Percentiles rank a stretch among this genome's conserved stretches.
Evolutionary conservation across 1,284 basidiomycete genomes (phyloP).

Genomic region (Agroathelia rolfsii): DNA sequence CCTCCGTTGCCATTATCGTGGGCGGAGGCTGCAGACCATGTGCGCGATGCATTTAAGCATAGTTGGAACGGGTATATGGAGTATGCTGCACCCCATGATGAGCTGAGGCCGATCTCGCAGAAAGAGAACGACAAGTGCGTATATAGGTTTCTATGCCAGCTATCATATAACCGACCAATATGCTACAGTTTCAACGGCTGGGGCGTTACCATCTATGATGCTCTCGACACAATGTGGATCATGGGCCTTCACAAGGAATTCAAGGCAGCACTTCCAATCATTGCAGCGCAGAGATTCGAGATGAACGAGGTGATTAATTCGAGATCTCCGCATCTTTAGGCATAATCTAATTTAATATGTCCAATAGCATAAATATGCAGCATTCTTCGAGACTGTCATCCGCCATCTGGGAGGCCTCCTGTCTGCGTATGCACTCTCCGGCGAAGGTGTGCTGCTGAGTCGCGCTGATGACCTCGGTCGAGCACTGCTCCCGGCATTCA

Average conservation of each 20-base stretch:
- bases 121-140: constrained; percentile 21
- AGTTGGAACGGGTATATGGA: constrained; percentile 44
- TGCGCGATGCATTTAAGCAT: constrained; percentile 46
- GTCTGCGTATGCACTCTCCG: constrained; percentile 60
- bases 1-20: too few relatives aligned
- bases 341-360: constrained; percentile 8
- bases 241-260: constrained; percentile 65
- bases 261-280: constrained; percentile 46
- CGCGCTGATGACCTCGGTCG: constrained; percentile 43
- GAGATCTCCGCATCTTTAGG: constrained; percentile 1
- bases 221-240: constrained; percentile 69
- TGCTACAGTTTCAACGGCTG: constrained; percentile 67
- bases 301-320: constrained; percentile 16
- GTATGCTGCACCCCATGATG: constrained; percentile 48
- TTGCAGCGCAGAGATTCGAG: constrained; percentile 50
- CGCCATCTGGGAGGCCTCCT: constrained; percentile 67
- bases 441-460: constrained; percentile 37
- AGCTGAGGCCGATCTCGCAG: constrained; percentile 37
- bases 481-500: constrained; percentile 41
- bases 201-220: constrained; percentile 69
- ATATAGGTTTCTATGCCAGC: too few relatives aligned
- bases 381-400: constrained; percentile 71
- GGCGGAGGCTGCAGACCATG: constrained; percentile 35
- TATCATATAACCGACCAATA: too few relatives aligned
- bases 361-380: constrained; percentile 27